Percentiles rank a stretch among this genome's conserved stretches.
Conservation (phyloP, 2,329 filamentous ascomycete genomes). For the Trichoderma pleuroti region DNA sequence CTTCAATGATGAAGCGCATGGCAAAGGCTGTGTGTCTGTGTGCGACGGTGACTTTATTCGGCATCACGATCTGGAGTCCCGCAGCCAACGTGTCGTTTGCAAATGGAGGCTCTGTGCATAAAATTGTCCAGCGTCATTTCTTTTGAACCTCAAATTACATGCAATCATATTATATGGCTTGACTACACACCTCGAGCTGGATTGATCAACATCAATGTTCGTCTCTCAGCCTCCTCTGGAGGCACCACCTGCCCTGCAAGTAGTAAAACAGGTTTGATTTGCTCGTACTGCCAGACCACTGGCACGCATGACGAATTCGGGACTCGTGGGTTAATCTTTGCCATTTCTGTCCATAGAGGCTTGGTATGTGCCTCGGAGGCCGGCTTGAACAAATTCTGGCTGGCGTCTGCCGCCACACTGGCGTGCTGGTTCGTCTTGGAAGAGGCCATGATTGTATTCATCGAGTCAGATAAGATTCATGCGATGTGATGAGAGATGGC, state of each 20-base stretch:
- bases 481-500: not conserved
- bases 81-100: not conserved
- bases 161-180: not conserved
- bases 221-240: not conserved
- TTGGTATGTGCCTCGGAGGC: not conserved
- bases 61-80: not conserved
- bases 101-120: not conserved
- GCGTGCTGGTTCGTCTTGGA: not conserved
- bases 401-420: not conserved
- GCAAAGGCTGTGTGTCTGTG: not conserved
- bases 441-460: not conserved
- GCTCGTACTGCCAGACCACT: not conserved
- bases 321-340: not conserved
- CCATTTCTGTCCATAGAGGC: not conserved
- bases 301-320: not conserved
- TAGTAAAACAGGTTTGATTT: not conserved
- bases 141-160: not conserved
- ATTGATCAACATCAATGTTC: not conserved
- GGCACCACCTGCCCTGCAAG: not conserved
- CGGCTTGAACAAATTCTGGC: not conserved
- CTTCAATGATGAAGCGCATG: not conserved
- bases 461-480: not conserved
- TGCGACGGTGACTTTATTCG: not conserved
- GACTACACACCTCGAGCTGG: not conserved
- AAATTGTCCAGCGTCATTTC: not conserved